Percentiles rank a stretch among this genome's conserved stretches.
Evolutionary conservation across 331 rosid species (phyloP).

Genomic region (Pyracantha coccinea): DNA sequence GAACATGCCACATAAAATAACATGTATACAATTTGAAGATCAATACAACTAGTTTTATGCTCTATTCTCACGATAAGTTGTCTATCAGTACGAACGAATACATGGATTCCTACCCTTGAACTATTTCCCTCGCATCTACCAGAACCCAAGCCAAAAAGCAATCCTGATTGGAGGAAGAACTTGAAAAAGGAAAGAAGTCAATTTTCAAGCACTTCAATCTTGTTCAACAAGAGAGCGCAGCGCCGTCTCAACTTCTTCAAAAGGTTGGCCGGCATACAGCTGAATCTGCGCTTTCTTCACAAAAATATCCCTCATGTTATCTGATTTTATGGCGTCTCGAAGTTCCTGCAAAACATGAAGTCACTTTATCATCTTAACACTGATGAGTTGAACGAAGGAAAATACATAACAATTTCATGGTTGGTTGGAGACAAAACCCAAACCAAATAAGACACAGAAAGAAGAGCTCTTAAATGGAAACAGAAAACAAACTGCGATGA

Average conservation of each 20-base stretch:
- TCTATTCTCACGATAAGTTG: background rate
- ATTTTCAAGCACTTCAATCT: conserved; percentile 16
- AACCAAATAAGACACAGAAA: too few relatives aligned
- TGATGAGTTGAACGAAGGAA: background rate
- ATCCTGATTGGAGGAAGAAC: background rate
- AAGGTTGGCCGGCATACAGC: conserved; percentile 81
- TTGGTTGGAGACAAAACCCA: too few relatives aligned
- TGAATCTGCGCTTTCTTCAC: conserved; percentile 73
- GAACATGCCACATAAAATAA: background rate
- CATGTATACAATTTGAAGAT: background rate
- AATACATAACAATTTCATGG: too few relatives aligned
- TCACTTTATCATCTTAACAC: background rate
- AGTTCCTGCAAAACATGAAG: conserved; percentile 52
- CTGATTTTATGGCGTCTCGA: conserved; percentile 38
- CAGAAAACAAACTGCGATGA: too few relatives aligned
- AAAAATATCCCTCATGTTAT: conserved; percentile 41
- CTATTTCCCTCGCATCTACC: background rate
- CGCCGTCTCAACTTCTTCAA: conserved; percentile 71
- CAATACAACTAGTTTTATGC: background rate
- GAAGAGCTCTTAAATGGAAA: too few relatives aligned
- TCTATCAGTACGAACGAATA: background rate
- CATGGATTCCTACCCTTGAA: background rate
- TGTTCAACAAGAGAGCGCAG: conserved; percentile 42
- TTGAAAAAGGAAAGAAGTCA: background rate
- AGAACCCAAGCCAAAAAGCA: background rate